Percentiles rank a stretch among this genome's conserved stretches.
phyloP scores from a whole-genome alignment of 441 rosid species.

The Cnidoscolus chayamansa region DNA sequence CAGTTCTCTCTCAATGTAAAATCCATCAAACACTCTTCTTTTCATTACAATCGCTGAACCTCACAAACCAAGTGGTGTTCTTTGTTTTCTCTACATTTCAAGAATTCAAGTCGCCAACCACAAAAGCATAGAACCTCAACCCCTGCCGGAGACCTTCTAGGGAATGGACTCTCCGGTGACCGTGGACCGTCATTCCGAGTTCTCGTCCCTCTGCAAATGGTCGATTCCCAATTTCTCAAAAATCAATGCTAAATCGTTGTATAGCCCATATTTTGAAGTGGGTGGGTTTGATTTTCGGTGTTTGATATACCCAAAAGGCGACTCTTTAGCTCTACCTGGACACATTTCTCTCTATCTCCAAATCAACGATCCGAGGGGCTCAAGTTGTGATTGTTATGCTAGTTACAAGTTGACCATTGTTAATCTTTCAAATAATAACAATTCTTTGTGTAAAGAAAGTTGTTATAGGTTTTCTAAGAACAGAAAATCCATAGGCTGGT shows the following conservation, averaged over 20 bases:
- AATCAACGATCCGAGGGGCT: conserved; percentile 77
- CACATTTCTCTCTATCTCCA: conserved; percentile 67
- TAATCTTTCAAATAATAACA: too few relatives aligned
- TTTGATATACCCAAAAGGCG: conserved; percentile 74
- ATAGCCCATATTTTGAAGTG: conserved; percentile 82
- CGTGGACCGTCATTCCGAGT: conserved; percentile 61
- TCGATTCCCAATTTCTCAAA: conserved; percentile 54
- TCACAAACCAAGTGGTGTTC: too few relatives aligned
- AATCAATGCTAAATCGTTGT: conserved; percentile 63
- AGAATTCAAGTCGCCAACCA: too few relatives aligned
- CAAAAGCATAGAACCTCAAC: too few relatives aligned
- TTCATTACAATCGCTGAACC: too few relatives aligned
- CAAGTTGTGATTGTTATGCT: conserved; percentile 9
- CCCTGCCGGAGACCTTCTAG: too few relatives aligned
- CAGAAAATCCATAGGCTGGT: conserved; percentile 83
- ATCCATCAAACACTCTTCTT: too few relatives aligned
- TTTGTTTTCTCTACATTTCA: too few relatives aligned
- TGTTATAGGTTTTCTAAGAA: conserved; percentile 39
- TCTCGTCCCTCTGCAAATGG: conserved; percentile 66
- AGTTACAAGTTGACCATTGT: too few relatives aligned
- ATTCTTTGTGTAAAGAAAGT: too few relatives aligned
- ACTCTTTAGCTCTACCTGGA: conserved; percentile 72
- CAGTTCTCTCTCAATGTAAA: too few relatives aligned
- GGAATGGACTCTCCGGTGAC: conserved; percentile 27
- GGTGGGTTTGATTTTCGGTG: conserved; percentile 86